phyloP scores from a whole-genome alignment of 2,329 filamentous ascomycete genomes.

The Colletotrichum siamense region DNA sequence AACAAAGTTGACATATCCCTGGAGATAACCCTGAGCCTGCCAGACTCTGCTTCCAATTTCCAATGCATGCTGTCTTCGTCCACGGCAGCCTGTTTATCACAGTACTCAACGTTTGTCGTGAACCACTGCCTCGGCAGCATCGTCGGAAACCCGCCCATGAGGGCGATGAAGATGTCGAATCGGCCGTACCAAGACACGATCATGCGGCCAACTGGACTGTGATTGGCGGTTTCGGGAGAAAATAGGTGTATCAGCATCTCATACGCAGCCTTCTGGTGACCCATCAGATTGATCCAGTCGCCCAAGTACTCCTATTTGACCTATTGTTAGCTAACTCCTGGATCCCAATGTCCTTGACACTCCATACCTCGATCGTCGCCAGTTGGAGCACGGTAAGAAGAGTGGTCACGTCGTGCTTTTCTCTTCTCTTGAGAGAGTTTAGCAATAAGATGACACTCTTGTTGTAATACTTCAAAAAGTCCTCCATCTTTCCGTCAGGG shows the following conservation, averaged over 20 bases:
- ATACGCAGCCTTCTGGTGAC: conserved; percentile 89
- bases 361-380: conserved; percentile 85
- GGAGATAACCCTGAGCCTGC: conserved; percentile 73
- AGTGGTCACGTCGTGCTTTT: conserved; percentile 75
- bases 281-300: conserved; percentile 92
- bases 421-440: conserved; percentile 71
- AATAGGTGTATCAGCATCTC: conserved; percentile 81
- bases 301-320: conserved; percentile 81
- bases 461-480: conserved; percentile 91
- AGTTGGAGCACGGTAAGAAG: conserved; percentile 89
- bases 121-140: conserved; percentile 83
- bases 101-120: conserved; percentile 66
- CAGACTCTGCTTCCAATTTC: conserved; percentile 71
- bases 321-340: conserved; percentile 19
- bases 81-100: conserved; percentile 64
- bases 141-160: conserved; percentile 81
- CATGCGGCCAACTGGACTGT: conserved; percentile 73
- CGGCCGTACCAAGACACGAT: conserved; percentile 89
- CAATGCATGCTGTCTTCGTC: conserved; percentile 59
- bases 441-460: conserved; percentile 81
- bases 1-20: conserved; percentile 83
- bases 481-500: conserved; percentile 74
- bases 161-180: conserved; percentile 84
- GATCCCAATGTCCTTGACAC: neutral
- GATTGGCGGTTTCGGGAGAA: conserved; percentile 75